Evolutionary conservation across 202 grass and related monocot species (phyloP), one percentile per base, ranked within the genome.

Genomic region (Zizania palustris): DNA sequence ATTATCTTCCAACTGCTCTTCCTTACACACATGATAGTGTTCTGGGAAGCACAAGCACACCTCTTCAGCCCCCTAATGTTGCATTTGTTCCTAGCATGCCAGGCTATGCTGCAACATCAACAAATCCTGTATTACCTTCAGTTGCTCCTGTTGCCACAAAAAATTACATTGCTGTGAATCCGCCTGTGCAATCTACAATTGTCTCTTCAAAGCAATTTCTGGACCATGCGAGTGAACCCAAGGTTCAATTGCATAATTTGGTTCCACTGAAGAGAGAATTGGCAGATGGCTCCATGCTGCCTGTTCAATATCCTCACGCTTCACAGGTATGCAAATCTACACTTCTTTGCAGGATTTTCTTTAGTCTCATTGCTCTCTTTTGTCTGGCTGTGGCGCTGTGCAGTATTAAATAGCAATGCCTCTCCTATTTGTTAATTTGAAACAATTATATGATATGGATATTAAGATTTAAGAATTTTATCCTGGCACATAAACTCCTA

Each of bases 1-100:
- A 85, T 67, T 93, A 93, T 67, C 4, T 88, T 86, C 88, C 87
- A 78, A 58, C 88, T 57, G 75, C 64, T 78, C 62, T 93, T 58
- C 91, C 88, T 45, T 85, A 82, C 60, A 54, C 13, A 39, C 63
- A 72, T 59, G 91, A 90, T 69, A 45, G 67, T 84, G 80, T 82
- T 42, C 45, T 75, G 14, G 67, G 73, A 78, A 84, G 60, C 39
- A 50, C 80, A 59, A 11, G 73, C 0, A 8, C 78, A 50, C 76
- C 76, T 43, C 39, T 72, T 38, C 71, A 69, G 7, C 40, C 66
- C 65, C 38, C 82, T 2, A 72, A 45, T 82, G 65, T 69, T 70
- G 11, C 87, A 43, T 83, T 51, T 16, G 11, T 88, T 75, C 60
- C 80, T 50, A 50, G 63, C 69, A 75, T 82, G 56, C 66, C 72